phyloP scores from a whole-genome alignment of 148 eudicot species.

The Rhododendron simsii region DNA sequence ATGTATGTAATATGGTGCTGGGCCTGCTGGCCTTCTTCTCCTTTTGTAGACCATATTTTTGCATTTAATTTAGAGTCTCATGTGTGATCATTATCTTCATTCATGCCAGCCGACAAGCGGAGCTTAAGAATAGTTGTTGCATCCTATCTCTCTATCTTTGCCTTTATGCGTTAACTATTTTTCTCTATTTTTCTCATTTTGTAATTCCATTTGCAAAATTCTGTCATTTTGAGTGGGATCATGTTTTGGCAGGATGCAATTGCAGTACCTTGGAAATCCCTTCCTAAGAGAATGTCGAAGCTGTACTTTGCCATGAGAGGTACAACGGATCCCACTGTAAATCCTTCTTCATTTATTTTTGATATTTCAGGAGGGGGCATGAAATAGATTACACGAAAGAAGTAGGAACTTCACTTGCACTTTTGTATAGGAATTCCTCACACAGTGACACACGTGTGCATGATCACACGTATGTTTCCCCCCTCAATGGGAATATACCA shows the following conservation, averaged over 20 bases:
- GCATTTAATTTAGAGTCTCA: not conserved
- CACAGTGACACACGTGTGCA: not conserved
- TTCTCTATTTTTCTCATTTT: not conserved
- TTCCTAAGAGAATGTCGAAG: constrained; percentile 65
- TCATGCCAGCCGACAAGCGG: not conserved
- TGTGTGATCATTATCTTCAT: not conserved
- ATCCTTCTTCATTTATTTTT: not conserved
- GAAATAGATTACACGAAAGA: not conserved
- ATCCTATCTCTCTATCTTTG: not conserved
- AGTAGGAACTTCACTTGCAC: not conserved
- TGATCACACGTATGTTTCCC: not conserved
- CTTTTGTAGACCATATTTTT: not conserved
- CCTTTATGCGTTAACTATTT: not conserved
- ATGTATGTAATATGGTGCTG: not conserved
- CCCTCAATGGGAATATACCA: not conserved
- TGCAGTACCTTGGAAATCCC: constrained; percentile 73
- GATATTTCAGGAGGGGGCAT: not conserved
- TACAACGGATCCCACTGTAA: constrained; percentile 16
- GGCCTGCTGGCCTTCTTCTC: not conserved
- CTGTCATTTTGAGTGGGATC: not conserved
- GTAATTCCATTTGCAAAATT: not conserved
- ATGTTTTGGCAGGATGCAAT: constrained; percentile 62
- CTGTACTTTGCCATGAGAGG: constrained; percentile 96
- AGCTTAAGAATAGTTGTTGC: not conserved
- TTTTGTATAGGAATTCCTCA: not conserved